phyloP scores from a whole-genome alignment of 192 early-diverging fungal species.

The Podila verticillata region DNA sequence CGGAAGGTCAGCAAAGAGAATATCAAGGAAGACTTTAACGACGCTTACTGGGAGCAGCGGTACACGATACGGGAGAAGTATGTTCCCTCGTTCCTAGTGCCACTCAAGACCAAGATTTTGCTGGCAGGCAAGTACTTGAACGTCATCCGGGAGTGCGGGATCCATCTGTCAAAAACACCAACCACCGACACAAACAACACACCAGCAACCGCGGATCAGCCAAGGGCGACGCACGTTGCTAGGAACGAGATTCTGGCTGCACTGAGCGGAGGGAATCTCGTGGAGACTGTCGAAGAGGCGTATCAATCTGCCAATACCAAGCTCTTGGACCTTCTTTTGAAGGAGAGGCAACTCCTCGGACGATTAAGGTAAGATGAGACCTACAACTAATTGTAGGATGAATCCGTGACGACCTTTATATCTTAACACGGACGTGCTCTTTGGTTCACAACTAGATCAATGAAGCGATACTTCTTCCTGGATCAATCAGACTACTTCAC shows the following conservation, averaged over 20 bases:
- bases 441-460: conserved; percentile 74
- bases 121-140: conserved; percentile 96
- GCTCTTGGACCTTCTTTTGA: conserved; percentile 81
- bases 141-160: conserved; percentile 88
- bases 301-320: conserved; percentile 91
- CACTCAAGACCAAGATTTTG: conserved; percentile 82
- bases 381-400: too few relatives aligned
- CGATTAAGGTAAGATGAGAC: conserved; percentile 66
- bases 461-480: conserved; percentile 94
- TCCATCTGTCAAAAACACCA: conserved; percentile 33
- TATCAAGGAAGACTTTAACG: conserved; percentile 81
- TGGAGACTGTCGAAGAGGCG: conserved; percentile 84
- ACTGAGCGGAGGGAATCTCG: conserved; percentile 64
- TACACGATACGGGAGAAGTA: conserved; percentile 72
- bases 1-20: conserved; percentile 65
- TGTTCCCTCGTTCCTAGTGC: conserved; percentile 83
- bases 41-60: conserved; percentile 85
- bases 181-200: conserved; percentile 43
- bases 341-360: conserved; percentile 79
- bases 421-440: too few relatives aligned
- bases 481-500: conserved; percentile 94
- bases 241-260: conserved; percentile 65
- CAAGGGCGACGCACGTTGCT: conserved; percentile 16
- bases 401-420: too few relatives aligned
- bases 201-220: conserved; percentile 27